A percentile compares a stretch with the other conserved stretches of the same genome.
phyloP scores from a whole-genome alignment of 331 rosid genomes.

The Phaseolus coccineus region DNA sequence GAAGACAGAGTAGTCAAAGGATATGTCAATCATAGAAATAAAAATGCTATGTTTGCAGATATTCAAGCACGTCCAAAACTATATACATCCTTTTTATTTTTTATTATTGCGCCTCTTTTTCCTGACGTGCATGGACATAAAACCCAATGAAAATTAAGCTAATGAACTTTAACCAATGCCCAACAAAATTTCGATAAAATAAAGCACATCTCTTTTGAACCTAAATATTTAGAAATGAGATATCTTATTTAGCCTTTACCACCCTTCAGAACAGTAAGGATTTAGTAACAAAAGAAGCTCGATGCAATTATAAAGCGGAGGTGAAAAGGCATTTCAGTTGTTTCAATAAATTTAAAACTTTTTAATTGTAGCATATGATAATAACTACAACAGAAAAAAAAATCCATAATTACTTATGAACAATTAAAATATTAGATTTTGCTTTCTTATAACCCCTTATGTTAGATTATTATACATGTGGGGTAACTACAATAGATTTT shows the following conservation, averaged over 20 bases:
- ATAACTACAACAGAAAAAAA: background rate
- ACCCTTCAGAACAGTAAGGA: constrained; percentile 3
- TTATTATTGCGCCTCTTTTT: constrained; percentile 7
- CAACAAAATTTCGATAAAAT: background rate
- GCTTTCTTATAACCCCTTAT: background rate
- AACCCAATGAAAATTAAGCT: constrained; percentile 5
- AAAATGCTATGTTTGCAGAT: background rate
- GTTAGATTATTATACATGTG: background rate
- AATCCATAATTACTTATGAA: background rate
- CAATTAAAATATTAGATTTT: background rate
- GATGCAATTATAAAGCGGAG: background rate
- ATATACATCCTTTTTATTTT: background rate
- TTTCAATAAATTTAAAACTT: background rate
- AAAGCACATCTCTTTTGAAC: background rate
- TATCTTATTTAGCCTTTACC: background rate
- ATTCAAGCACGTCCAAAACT: background rate
- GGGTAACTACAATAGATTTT: background rate
- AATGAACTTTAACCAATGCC: background rate
- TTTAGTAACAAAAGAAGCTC: background rate
- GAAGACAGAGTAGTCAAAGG: background rate
- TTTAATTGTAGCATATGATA: background rate
- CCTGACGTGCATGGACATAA: background rate
- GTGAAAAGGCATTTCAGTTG: background rate
- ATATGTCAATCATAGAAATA: background rate
- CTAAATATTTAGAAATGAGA: background rate